Conservation (phyloP, 208 protist species). For the Herpetomonas muscarum region DNA sequence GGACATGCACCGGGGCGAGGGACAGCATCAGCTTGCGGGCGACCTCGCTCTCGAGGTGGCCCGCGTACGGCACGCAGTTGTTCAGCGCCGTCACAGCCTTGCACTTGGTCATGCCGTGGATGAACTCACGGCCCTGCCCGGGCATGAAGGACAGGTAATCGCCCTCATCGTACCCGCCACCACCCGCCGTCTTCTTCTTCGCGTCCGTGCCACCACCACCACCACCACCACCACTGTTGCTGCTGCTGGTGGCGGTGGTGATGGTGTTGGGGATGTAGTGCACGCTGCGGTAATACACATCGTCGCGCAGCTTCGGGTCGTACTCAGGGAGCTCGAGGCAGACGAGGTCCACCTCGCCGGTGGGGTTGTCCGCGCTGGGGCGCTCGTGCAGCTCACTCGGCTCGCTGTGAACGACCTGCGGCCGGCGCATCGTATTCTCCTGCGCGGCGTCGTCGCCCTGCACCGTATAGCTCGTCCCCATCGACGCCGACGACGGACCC, state of each 20-base stretch:
- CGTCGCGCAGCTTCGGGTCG: slow-evolving; percentile 50
- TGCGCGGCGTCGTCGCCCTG: slow-evolving; percentile 28
- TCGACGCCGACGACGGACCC: background rate
- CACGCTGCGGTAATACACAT: slow-evolving; percentile 85
- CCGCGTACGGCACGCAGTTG: slow-evolving; percentile 77
- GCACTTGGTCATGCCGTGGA: slow-evolving; percentile 88
- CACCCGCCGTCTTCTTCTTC: background rate
- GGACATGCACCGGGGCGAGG: slow-evolving; percentile 76
- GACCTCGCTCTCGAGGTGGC: slow-evolving; percentile 72
- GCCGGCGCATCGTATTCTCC: slow-evolving; percentile 69
- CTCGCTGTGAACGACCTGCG: slow-evolving; percentile 69
- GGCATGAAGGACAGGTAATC: slow-evolving; percentile 73
- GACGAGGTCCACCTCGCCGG: slow-evolving; percentile 47
- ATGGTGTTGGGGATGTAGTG: slow-evolving; percentile 50
- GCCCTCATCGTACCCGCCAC: background rate
- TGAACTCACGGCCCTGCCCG: slow-evolving; percentile 45
- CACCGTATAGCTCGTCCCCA: slow-evolving; percentile 13
- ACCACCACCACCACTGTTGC: no score
- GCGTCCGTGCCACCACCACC: no score
- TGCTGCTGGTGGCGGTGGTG: background rate
- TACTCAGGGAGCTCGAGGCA: slow-evolving; percentile 84
- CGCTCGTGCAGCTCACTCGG: slow-evolving; percentile 48
- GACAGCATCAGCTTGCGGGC: slow-evolving; percentile 81
- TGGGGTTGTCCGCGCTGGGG: slow-evolving; percentile 19
- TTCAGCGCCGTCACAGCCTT: slow-evolving; percentile 63